Evolutionary conservation across 2,329 filamentous ascomycete genomes (phyloP), one percentile per base, ranked within the genome.

Genomic region (Claviceps lovelessii): DNA sequence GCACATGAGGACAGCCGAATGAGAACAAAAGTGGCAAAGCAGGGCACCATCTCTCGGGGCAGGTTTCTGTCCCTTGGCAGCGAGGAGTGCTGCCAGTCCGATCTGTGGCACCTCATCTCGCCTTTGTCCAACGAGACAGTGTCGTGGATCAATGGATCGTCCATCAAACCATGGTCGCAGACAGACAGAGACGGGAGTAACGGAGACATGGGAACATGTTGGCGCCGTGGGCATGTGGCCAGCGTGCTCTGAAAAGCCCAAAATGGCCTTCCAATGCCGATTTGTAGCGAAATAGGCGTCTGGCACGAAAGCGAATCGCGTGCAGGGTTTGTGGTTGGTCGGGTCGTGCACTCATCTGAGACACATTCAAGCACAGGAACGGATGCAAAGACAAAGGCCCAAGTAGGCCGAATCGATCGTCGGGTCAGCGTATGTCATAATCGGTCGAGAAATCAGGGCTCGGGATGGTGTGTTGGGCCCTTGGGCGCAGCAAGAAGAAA

Each of bases 101-200:
- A 70, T 71, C 67, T 70, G 69, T 71, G 65, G 61, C 58, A 70
- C 69, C 60, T 67, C 67, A 70, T 70, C 67, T 70, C 63, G 66
- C 63, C 64, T 67, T 62, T 63, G 62, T 63, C 60, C 57, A 60
- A 66, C 65, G 61, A 58, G 49, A 55, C 54, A 47, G 52, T 49
- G 46, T 54, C 57, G 56, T 49, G 54, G 46, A 23, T 48, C 50
- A 10, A 28, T 11, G 35, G 10, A 37, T 7, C 37, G 17, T 44
- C 45, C 41, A 37, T 45, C 46, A 53, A 33, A 46, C 46, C 10
- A 49, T 19, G 28, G 54, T 46, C 31, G 39, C 37, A 49, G 41
- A 53, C 41, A 28, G 4, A 49, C 28, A 49, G 52, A 28, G 6
- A 49, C 28, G 52, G 52, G 49, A 35, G 58, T 42, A 44, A 55